A percentile compares a stretch with the other conserved stretches of the same genome.
These are phyloP conservation scores for Lachancea nothofagi DNA, from an alignment of 805 yeast species.

Conservation along the genomic window DNA sequence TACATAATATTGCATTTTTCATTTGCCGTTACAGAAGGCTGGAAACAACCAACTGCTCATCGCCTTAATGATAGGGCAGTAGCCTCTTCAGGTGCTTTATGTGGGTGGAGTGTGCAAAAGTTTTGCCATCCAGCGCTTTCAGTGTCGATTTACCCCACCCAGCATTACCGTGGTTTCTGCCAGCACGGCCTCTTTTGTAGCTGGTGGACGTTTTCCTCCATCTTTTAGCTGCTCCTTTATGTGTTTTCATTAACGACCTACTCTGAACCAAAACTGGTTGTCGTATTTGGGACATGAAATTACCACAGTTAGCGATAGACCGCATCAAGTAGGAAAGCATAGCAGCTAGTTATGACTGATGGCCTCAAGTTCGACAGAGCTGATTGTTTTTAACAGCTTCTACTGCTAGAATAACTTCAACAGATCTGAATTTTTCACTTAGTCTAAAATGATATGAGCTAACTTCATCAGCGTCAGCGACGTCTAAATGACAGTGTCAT, in stretches of 20 bases:
- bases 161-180: constrained; percentile 89
- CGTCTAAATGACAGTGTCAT: too few species aligned
- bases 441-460: too few species aligned
- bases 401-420: too few species aligned
- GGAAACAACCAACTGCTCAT: not conserved
- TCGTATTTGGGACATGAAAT: not conserved
- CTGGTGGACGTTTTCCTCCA: constrained; percentile 69
- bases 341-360: not conserved
- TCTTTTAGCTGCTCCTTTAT: constrained; percentile 82
- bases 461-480: too few species aligned
- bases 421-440: too few species aligned
- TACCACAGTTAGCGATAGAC: constrained; percentile 3
- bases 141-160: constrained; percentile 70
- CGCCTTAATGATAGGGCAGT: constrained; percentile 38
- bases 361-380: too few species aligned
- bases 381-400: too few species aligned
- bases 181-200: constrained; percentile 69
- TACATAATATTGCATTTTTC: not conserved
- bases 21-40: not conserved
- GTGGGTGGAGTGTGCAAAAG: constrained; percentile 50
- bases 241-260: constrained; percentile 58
- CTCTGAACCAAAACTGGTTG: constrained; percentile 17
- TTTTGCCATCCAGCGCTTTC: constrained; percentile 55
- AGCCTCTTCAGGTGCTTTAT: constrained; percentile 53
- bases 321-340: constrained; percentile 5